phyloP scores from a whole-genome alignment of 345 rosid genomes.

The Streptanthus diversifolius region DNA sequence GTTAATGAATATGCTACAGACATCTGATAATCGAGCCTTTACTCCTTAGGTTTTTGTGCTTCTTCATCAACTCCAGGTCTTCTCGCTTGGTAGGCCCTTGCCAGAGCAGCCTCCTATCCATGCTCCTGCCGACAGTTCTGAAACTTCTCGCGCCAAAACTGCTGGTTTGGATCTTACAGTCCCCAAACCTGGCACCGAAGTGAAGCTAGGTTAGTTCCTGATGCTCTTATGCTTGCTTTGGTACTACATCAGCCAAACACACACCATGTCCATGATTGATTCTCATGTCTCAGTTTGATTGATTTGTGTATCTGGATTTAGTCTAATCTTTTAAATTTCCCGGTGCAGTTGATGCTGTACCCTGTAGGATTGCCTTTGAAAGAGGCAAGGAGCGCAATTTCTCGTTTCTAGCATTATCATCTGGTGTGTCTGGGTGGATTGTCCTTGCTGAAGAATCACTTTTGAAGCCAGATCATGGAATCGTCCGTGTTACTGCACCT shows the following conservation, averaged over 20 bases:
- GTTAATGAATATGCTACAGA: neutral
- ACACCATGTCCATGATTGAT: neutral
- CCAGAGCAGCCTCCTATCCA: conserved; percentile 72
- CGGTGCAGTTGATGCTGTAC: conserved; percentile 80
- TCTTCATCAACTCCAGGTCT: conserved; percentile 83
- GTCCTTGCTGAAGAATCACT: conserved; percentile 52
- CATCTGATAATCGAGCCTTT: conserved; percentile 17
- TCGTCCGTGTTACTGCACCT: conserved; percentile 79
- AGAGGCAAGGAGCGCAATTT: conserved; percentile 88
- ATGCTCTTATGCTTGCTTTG: neutral
- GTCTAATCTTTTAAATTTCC: neutral
- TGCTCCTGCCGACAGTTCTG: conserved; percentile 47
- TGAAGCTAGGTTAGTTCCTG: conserved; percentile 60
- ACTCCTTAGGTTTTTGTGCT: conserved; percentile 76
- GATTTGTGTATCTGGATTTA: conserved; percentile 14
- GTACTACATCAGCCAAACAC: neutral
- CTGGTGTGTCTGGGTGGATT: conserved; percentile 82
- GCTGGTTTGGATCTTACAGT: conserved; percentile 66
- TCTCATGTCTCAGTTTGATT: neutral
- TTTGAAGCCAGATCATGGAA: conserved; percentile 45
- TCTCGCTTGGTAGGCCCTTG: conserved; percentile 67
- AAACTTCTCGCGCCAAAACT: conserved; percentile 56
- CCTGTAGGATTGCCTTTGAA: conserved; percentile 93
- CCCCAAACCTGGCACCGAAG: conserved; percentile 79
- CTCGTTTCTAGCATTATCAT: conserved; percentile 60